These are phyloP conservation scores for Choricystis sp. DNA, from an alignment of 139 green algal species.

Conservation along the genomic window DNA sequence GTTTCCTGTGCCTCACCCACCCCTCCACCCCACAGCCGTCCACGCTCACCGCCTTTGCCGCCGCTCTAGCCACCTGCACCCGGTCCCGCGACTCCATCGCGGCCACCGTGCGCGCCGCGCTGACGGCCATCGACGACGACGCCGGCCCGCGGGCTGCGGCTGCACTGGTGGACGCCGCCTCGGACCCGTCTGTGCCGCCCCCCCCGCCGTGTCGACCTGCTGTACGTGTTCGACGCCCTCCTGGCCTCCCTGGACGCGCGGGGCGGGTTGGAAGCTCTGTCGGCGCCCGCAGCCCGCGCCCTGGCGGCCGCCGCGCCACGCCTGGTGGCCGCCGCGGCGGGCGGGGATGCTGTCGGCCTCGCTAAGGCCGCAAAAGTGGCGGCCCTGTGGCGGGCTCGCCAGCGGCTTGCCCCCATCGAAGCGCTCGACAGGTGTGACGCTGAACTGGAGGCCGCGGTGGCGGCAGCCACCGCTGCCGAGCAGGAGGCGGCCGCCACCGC, in stretches of 20 bases:
- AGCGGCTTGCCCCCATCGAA: not conserved
- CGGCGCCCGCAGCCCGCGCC: no score
- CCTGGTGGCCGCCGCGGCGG: not conserved
- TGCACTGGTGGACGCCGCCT: not conserved
- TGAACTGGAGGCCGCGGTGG: not conserved
- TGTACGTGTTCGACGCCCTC: not conserved
- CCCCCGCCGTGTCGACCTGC: not conserved
- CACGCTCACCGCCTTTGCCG: not conserved
- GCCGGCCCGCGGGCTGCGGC: not conserved
- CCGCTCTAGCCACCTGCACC: not conserved
- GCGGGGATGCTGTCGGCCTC: not conserved
- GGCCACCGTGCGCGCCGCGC: no score
- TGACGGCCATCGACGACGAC: not conserved
- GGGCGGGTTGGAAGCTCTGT: not conserved
- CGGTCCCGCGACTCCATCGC: not conserved
- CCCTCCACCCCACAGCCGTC: no score
- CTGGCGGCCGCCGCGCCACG: no score
- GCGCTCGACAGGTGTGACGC: not conserved
- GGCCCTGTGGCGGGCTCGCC: not conserved
- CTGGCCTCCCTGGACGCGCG: not conserved
- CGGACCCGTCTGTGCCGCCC: not conserved
- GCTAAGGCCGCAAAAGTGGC: not conserved
- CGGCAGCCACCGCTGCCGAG: not conserved
- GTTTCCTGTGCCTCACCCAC: no score
- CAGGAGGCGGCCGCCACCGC: not conserved